These are phyloP conservation scores for Acmispon strigosus DNA, from an alignment of 306 rosid genomes.

Conservation along the genomic window DNA sequence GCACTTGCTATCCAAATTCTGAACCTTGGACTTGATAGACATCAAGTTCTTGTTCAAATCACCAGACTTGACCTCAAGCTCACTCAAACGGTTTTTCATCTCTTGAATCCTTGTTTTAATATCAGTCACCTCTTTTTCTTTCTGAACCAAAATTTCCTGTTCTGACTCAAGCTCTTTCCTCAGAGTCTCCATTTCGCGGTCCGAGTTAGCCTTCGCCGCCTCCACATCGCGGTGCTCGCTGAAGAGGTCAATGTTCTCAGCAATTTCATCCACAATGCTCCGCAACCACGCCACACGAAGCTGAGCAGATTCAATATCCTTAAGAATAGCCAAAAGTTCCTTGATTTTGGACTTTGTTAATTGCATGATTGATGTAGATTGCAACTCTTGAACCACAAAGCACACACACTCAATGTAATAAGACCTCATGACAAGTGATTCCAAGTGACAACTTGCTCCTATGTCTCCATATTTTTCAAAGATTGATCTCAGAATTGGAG, in stretches of 20 bases:
- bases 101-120: conserved; percentile 39
- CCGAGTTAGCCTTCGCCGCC: conserved; percentile 48
- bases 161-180: conserved; percentile 54
- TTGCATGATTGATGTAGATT: conserved; percentile 34
- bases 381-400: conserved; percentile 76
- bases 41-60: conserved; percentile 45
- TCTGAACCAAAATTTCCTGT: conserved; percentile 40
- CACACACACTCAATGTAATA: conserved; percentile 85
- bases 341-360: conserved; percentile 59
- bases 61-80: conserved; percentile 57
- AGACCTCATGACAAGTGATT: conserved; percentile 77
- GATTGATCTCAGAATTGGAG: conserved; percentile 57
- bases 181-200: conserved; percentile 37
- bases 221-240: conserved; percentile 38
- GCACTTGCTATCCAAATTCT: conserved; percentile 38
- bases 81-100: conserved; percentile 43
- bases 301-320: conserved; percentile 80
- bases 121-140: conserved; percentile 51
- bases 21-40: conserved; percentile 53
- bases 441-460: conserved; percentile 76
- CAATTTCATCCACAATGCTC: conserved; percentile 39
- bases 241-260: conserved; percentile 45
- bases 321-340: conserved; percentile 67
- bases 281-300: conserved; percentile 68
- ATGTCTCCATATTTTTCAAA: conserved; percentile 75